A percentile compares a stretch with the other conserved stretches of the same genome.
Conservation (phyloP, 2,329 filamentous ascomycete genomes). For the Sporothrix dimorphospora region DNA sequence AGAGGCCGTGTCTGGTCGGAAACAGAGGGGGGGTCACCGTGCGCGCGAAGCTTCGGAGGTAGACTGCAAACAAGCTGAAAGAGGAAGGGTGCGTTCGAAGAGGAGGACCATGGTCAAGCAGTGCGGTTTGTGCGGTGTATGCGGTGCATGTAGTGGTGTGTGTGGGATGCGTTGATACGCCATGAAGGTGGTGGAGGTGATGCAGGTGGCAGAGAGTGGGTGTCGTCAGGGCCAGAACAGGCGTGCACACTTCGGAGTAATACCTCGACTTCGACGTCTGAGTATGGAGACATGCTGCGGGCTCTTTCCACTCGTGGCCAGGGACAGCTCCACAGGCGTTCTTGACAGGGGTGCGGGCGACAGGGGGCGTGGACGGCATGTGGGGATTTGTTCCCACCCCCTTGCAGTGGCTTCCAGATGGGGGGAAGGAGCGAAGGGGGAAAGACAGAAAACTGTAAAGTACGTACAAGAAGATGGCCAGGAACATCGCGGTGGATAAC, state of each 20-base stretch:
- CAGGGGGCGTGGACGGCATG: slow-evolving; percentile 23
- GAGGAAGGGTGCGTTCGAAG: background rate
- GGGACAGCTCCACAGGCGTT: slow-evolving; percentile 10
- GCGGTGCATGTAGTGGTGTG: too few species aligned
- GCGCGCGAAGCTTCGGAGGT: slow-evolving; percentile 3
- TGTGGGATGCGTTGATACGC: background rate
- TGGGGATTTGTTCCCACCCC: slow-evolving; percentile 10
- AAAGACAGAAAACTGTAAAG: too few species aligned
- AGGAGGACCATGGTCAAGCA: background rate
- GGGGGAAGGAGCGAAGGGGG: background rate
- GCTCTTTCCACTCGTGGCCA: slow-evolving; percentile 17
- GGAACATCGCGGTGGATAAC: too few species aligned
- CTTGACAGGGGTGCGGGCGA: background rate
- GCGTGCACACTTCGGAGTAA: too few species aligned
- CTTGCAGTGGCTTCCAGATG: background rate
- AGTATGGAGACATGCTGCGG: background rate
- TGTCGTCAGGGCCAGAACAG: background rate
- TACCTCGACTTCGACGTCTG: too few species aligned
- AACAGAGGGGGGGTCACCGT: slow-evolving; percentile 15
- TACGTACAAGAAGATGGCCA: too few species aligned
- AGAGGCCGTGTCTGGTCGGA: background rate
- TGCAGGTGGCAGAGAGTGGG: background rate
- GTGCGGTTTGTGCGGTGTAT: too few species aligned
- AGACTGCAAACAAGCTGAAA: slow-evolving; percentile 16
- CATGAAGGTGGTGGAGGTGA: background rate